Base-by-base conservation (phyloP, 768 basidiomycete genomes). In the Mycena vulgaris region DNA sequence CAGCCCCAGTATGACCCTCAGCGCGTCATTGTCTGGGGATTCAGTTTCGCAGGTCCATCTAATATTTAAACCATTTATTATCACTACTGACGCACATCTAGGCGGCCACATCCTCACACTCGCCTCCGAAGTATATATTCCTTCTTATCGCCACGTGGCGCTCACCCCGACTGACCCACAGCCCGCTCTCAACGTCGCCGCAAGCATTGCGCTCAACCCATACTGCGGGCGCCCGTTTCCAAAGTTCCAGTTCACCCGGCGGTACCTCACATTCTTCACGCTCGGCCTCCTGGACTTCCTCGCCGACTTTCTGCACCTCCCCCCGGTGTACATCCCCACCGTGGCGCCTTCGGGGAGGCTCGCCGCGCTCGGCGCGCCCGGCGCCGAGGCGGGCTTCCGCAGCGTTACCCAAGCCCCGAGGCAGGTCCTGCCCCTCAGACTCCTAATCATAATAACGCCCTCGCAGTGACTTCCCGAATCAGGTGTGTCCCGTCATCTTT, bases 21-120 rank as follows among this genome's bases (percentile, higher is more conserved):
- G 13, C 72, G 76, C 35, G 70, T 83, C 35, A 56, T 83, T 14
- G 30, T 83, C 0, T 83, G 82, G 82, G 82, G 82, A 0, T 78
- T 79, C 23, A 81, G 80, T 60, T 78, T 80, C 33, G 52, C 78
- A 2, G 74, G 74, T 75, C 13, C 28, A 23, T 53, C 23, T 11
- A 13, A 1, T 33, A 31, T 69, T 30, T 47, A 47, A 40, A 23
- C n/a, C 25, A 10, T 37, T 16, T 52, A 9, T 19, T 3, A 16
- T n/a, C n/a, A n/a, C n/a, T 6, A 23, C 53, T 56, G 11, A 45
- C n/a, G n/a, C 7, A 11, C 19, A 14, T 1, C n/a, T 16, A 74
- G 80, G 80, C 70, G 79, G 79, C 6, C 80, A 80, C 48, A 68
- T 77, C 27, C 75, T 79, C 16, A 76, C 77, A 4, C 71, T 81